Evolutionary conservation across 108 stramenopile species (phyloP).

Genomic region (Fragilaria crotonensis): DNA sequence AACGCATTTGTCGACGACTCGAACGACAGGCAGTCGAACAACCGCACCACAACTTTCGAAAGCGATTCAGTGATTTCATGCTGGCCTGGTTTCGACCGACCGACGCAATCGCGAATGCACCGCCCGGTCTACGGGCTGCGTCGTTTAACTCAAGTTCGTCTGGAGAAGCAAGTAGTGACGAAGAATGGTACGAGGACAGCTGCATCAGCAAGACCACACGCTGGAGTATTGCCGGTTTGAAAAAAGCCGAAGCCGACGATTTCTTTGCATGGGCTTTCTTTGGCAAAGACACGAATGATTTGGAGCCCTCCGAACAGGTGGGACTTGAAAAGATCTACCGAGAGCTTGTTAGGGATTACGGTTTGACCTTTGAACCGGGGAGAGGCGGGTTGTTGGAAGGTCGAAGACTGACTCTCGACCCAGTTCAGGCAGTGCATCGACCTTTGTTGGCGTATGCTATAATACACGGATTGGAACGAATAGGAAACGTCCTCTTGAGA

Average conservation of each 20-base stretch:
- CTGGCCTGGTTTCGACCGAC: neutral
- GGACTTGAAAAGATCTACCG: conserved; percentile 39
- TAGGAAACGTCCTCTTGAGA: conserved; percentile 24
- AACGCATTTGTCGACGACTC: conserved; percentile 35
- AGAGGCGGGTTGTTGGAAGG: conserved; percentile 15
- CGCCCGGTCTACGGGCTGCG: neutral
- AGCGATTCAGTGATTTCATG: neutral
- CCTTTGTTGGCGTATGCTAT: conserved; percentile 60
- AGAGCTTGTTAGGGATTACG: conserved; percentile 14
- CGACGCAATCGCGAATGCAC: neutral
- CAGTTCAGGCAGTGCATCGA: conserved; percentile 48
- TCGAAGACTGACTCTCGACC: conserved; percentile 55
- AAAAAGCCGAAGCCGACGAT: conserved; percentile 46
- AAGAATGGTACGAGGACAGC: no score
- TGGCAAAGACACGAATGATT: conserved; percentile 22
- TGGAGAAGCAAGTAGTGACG: no score
- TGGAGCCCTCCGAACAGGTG: conserved; percentile 18
- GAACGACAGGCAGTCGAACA: conserved; percentile 5
- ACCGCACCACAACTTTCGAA: neutral
- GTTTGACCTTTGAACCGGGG: conserved; percentile 35
- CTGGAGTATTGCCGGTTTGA: conserved; percentile 14
- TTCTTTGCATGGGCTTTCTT: conserved; percentile 84
- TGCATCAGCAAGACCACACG: neutral
- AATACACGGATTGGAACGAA: conserved; percentile 23
- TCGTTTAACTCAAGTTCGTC: no score